Percentiles rank a stretch among this genome's conserved stretches.
phyloP scores from a whole-genome alignment of 2,329 filamentous ascomycete genomes.

The Bimuria novae-zelandiae region DNA sequence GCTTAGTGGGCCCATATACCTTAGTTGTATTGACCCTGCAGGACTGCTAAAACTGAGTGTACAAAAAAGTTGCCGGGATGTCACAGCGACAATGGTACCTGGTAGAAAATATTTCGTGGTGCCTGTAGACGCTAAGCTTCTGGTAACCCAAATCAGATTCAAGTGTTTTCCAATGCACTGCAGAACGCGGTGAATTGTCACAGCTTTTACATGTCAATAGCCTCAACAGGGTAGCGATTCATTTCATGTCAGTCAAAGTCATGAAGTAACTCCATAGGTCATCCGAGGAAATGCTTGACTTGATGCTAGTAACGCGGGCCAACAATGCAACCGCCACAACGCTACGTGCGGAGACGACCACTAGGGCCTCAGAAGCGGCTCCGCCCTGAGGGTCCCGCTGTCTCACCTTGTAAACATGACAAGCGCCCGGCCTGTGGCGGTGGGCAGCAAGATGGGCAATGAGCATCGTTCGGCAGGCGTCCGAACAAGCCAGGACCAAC shows the following conservation, averaged over 20 bases:
- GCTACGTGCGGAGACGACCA: not conserved
- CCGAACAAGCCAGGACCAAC: not conserved
- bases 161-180: not conserved
- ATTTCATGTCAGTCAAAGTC: constrained; percentile 12
- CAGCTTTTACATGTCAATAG: too few species aligned
- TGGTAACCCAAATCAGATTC: not conserved
- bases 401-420: constrained; percentile 23
- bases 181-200: too few species aligned
- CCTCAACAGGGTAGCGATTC: too few species aligned
- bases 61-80: constrained; percentile 9
- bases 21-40: constrained; percentile 13
- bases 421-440: constrained; percentile 13
- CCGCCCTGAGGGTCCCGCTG: constrained; percentile 17
- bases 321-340: not conserved
- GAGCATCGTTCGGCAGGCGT: constrained; percentile 11
- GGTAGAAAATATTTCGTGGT: not conserved
- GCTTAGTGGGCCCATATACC: too few species aligned
- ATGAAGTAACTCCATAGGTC: constrained; percentile 16
- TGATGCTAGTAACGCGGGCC: not conserved
- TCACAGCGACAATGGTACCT: constrained; percentile 8
- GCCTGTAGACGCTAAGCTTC: not conserved
- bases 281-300: not conserved
- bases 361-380: constrained; percentile 7
- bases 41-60: constrained; percentile 10
- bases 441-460: constrained; percentile 12